Percentiles rank a stretch among this genome's conserved stretches.
Evolutionary conservation across 2,329 filamentous ascomycete genomes (phyloP).

Genomic region (Trichophyton verrucosum): DNA sequence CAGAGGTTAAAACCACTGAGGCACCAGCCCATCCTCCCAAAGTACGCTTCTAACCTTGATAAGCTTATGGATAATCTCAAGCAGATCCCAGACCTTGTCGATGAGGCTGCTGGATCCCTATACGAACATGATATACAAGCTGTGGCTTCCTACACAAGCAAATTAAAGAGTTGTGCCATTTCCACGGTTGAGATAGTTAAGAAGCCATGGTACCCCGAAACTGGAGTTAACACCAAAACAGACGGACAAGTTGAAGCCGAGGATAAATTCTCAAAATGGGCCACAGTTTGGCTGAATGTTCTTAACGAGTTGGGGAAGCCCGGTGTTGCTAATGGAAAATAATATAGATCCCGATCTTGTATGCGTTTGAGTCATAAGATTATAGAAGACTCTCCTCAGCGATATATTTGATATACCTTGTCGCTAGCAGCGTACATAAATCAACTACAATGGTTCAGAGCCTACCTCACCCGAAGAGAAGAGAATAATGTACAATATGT

Average conservation of each 20-base stretch:
- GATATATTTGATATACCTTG: neutral
- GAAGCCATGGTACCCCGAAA: conserved; percentile 59
- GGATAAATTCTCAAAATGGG: conserved; percentile 73
- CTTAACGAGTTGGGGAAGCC: conserved; percentile 31
- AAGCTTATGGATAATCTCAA: conserved; percentile 23
- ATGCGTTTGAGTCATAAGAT: neutral
- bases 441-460: neutral
- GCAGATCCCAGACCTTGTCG: conserved; percentile 30
- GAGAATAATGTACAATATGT: neutral
- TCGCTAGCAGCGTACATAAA: neutral
- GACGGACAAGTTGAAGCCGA: conserved; percentile 44
- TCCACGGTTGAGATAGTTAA: conserved; percentile 57
- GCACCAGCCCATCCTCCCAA: conserved; percentile 8
- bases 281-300: conserved; percentile 42
- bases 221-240: conserved; percentile 40
- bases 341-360: neutral
- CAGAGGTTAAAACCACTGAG: conserved; percentile 29
- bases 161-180: conserved; percentile 39
- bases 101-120: conserved; percentile 35
- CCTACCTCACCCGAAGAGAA: neutral
- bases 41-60: conserved; percentile 24
- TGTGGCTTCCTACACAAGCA: conserved; percentile 22
- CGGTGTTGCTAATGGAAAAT: neutral
- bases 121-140: conserved; percentile 31
- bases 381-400: neutral